Conservation (phyloP, 441 rosid species). For the Bruguiera hainesii region DNA sequence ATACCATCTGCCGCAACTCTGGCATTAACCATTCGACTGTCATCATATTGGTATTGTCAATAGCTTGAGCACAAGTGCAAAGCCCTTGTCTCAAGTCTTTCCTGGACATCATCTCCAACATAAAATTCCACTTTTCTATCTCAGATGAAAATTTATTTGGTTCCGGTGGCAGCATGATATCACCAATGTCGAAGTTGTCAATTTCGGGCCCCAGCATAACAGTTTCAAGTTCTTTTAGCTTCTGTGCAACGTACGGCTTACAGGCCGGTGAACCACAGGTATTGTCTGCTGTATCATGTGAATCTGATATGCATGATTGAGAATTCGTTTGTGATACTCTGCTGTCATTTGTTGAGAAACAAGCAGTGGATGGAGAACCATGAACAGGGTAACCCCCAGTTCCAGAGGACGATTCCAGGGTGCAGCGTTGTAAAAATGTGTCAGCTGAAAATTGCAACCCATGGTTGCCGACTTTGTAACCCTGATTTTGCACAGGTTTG, state of each 20-base stretch:
- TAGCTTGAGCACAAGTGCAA: conserved; percentile 70
- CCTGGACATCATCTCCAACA: conserved; percentile 54
- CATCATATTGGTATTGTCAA: conserved; percentile 48
- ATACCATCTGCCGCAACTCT: conserved; percentile 68
- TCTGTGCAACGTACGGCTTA: conserved; percentile 48
- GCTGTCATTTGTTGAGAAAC: conserved; percentile 55
- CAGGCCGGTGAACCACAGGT: conserved; percentile 47
- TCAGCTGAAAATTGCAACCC: conserved; percentile 37
- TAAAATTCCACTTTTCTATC: conserved; percentile 40
- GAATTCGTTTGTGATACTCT: conserved; percentile 42
- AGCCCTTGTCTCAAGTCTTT: conserved; percentile 73
- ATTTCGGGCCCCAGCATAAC: conserved; percentile 63
- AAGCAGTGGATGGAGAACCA: conserved; percentile 56
- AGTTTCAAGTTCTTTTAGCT: conserved; percentile 70
- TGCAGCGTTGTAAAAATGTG: conserved; percentile 43
- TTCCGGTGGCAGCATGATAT: conserved; percentile 17
- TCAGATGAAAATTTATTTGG: conserved; percentile 16
- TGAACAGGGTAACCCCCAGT: conserved; percentile 32
- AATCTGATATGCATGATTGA: conserved; percentile 34
- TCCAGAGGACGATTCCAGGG: conserved; percentile 58
- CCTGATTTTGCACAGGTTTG: conserved; percentile 32
- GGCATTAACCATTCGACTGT: conserved; percentile 58
- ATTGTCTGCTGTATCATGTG: conserved; percentile 47
- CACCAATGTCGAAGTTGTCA: conserved; percentile 31
- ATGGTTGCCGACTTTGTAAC: conserved; percentile 41